These are phyloP conservation scores for Trypanosoma rangeli DNA, from an alignment of 208 protist genomes.

Conservation along the genomic window DNA sequence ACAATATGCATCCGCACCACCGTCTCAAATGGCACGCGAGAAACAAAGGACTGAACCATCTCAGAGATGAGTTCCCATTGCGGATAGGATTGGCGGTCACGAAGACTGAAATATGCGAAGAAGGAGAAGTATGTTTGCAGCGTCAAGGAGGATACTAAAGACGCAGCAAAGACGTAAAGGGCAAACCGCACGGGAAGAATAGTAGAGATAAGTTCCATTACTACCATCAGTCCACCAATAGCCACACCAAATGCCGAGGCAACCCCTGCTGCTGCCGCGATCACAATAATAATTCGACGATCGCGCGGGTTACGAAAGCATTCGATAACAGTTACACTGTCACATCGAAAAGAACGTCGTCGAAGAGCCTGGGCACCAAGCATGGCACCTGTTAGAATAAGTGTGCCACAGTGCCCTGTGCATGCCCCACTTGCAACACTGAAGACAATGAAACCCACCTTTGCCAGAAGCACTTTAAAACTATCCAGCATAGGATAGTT, in stretches of 20 bases:
- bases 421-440: slow-evolving; percentile 51
- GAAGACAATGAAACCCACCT: slow-evolving; percentile 33
- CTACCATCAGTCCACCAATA: slow-evolving; percentile 51
- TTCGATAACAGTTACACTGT: slow-evolving; percentile 52
- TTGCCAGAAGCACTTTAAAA: slow-evolving; percentile 40
- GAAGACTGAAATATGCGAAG: slow-evolving; percentile 36
- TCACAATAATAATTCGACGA: slow-evolving; percentile 42
- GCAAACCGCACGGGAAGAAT: slow-evolving; percentile 54
- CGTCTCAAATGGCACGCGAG: slow-evolving; percentile 40
- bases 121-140: slow-evolving; percentile 56
- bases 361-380: slow-evolving; percentile 41
- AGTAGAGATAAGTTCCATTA: slow-evolving; percentile 53
- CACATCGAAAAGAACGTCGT: slow-evolving; percentile 39
- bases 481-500: slow-evolving; percentile 41
- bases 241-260: slow-evolving; percentile 53
- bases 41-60: slow-evolving; percentile 35
- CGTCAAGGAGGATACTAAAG: slow-evolving; percentile 43
- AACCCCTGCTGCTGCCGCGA: slow-evolving; percentile 50
- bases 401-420: slow-evolving; percentile 44
- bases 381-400: slow-evolving; percentile 55
- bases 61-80: slow-evolving; percentile 36
- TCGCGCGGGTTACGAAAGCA: slow-evolving; percentile 65
- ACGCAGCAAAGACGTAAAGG: slow-evolving; percentile 61
- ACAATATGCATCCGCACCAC: slow-evolving; percentile 48
- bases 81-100: slow-evolving; percentile 25